Percentiles rank a stretch among this genome's conserved stretches.
phyloP scores from a whole-genome alignment of 2,329 filamentous ascomycete species.

The Colletotrichum siamense region DNA sequence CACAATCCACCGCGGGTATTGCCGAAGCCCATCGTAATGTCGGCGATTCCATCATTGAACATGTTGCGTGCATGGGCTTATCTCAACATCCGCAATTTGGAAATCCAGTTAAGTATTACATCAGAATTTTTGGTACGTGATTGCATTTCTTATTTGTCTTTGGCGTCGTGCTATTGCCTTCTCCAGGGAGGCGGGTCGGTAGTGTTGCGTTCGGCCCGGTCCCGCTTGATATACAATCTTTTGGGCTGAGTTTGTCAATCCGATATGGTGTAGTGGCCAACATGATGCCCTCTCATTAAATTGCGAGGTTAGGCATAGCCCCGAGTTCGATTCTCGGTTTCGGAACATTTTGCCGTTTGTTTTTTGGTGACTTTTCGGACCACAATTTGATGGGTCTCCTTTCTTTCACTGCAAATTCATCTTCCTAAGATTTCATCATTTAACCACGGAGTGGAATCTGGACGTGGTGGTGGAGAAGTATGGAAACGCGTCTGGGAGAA shows the following conservation, averaged over 20 bases:
- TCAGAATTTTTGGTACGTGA: background rate
- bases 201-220: accelerated
- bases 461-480: background rate
- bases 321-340: constrained; percentile 23
- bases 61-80: background rate
- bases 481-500: background rate
- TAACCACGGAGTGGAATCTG: background rate
- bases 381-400: background rate
- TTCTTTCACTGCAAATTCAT: background rate
- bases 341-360: background rate
- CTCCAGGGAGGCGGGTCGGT: background rate
- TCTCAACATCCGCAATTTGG: background rate
- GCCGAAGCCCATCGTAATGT: background rate
- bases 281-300: constrained; percentile 1
- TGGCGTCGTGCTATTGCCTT: background rate
- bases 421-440: background rate
- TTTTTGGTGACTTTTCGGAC: background rate
- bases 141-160: background rate
- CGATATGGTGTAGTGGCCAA: constrained; percentile 21
- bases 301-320: constrained; percentile 15
- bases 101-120: background rate
- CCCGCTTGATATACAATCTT: background rate
- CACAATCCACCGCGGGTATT: background rate
- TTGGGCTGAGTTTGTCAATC: accelerated
- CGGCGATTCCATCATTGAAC: background rate